phyloP scores from a whole-genome alignment of 2,329 filamentous ascomycete genomes.

The Hypoxylon sp. region DNA sequence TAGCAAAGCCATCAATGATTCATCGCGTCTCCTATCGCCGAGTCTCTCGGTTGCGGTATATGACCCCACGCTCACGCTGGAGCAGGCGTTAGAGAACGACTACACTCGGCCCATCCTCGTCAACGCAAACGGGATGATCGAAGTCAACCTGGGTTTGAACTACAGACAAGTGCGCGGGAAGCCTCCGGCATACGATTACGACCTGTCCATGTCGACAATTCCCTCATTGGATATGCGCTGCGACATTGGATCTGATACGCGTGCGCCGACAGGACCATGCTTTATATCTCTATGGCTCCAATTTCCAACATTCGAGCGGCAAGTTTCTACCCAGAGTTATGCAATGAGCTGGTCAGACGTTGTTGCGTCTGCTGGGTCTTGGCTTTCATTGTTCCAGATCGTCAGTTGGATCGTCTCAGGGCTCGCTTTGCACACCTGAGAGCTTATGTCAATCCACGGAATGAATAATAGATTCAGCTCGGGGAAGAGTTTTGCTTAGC shows the following conservation, averaged over 20 bases:
- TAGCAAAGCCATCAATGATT: constrained; percentile 15
- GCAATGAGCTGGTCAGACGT: constrained; percentile 22
- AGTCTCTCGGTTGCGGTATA: constrained; percentile 21
- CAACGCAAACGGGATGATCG: constrained; percentile 21
- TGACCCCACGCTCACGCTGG: constrained; percentile 18
- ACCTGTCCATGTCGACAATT: constrained; percentile 10
- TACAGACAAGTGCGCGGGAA: constrained; percentile 20
- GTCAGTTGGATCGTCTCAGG: constrained; percentile 25
- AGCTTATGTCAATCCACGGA: background rate
- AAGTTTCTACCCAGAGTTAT: constrained; percentile 24
- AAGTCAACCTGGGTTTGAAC: constrained; percentile 9
- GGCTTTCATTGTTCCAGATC: constrained; percentile 25
- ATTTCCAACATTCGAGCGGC: constrained; percentile 23
- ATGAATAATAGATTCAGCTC: background rate
- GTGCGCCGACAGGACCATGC: constrained; percentile 3
- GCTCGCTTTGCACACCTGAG: constrained; percentile 7
- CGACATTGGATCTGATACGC: constrained; percentile 11
- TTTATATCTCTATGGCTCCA: constrained; percentile 22
- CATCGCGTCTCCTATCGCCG: constrained; percentile 20
- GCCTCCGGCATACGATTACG: constrained; percentile 20
- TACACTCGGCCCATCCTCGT: constrained; percentile 22
- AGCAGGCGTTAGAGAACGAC: constrained; percentile 21
- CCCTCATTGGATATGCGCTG: constrained; percentile 8
- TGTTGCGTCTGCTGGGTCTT: constrained; percentile 25
- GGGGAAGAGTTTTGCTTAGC: background rate